These are phyloP conservation scores for Dacryopinax spathularia DNA, from an alignment of 768 basidiomycete species.

Conservation along the genomic window DNA sequence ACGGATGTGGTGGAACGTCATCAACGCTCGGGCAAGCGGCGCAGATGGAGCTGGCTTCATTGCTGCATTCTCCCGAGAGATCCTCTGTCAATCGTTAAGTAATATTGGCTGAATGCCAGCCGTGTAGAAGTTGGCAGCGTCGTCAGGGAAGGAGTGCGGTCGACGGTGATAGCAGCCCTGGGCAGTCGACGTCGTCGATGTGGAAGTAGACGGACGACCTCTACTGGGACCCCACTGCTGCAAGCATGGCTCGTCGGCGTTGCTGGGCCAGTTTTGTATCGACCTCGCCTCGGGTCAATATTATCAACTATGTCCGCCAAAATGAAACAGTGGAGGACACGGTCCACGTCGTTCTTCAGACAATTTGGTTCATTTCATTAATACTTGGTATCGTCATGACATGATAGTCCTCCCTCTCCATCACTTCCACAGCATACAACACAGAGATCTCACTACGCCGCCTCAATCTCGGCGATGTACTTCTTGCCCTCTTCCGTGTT, in stretches of 20 bases:
- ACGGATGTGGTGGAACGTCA: not conserved
- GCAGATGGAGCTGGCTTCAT: not conserved
- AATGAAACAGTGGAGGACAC: too few species aligned
- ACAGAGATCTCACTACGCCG: not conserved
- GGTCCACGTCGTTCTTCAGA: not conserved
- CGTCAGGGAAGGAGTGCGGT: too few species aligned
- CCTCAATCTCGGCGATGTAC: conserved; percentile 44
- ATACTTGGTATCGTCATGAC: not conserved
- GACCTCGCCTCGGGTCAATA: too few species aligned
- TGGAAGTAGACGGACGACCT: too few species aligned
- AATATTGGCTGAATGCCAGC: too few species aligned
- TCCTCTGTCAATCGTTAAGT: not conserved
- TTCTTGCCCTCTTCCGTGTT: conserved; percentile 41
- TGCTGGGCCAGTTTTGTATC: too few species aligned
- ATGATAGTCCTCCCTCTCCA: not conserved
- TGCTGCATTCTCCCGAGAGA: not conserved
- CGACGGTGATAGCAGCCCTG: too few species aligned
- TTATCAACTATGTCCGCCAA: too few species aligned
- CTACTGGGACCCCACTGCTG: too few species aligned
- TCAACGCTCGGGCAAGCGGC: not conserved
- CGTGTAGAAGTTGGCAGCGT: too few species aligned
- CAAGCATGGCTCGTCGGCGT: too few species aligned
- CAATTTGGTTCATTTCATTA: not conserved
- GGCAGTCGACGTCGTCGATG: too few species aligned
- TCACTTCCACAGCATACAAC: not conserved